Percentiles rank a stretch among this genome's conserved stretches.
Conservation (phyloP, 2,329 filamentous ascomycete species). For the Sporothrix mexicana region DNA sequence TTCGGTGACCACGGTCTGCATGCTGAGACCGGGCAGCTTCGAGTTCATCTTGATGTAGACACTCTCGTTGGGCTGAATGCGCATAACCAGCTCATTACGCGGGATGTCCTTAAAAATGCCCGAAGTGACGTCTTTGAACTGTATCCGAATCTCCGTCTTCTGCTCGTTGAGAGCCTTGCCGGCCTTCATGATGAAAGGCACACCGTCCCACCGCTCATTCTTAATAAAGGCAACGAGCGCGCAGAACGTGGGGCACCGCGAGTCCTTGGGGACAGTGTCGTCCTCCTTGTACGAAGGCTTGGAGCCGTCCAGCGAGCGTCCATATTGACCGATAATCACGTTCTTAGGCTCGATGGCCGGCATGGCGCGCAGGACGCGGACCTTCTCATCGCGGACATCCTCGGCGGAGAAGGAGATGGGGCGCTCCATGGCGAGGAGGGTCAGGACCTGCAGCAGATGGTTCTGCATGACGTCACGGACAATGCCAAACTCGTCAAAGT, state of each 20-base stretch:
- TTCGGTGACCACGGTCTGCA: slow-evolving; percentile 99
- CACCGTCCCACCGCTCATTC: slow-evolving; percentile 99
- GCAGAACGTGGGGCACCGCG: slow-evolving; percentile 96
- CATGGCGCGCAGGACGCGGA: slow-evolving; percentile 92
- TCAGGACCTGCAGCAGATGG: slow-evolving; percentile 95
- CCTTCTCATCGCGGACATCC: slow-evolving; percentile 98
- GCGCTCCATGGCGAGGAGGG: slow-evolving; percentile 95
- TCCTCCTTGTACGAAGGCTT: slow-evolving; percentile 99
- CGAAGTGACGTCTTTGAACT: slow-evolving; percentile 99
- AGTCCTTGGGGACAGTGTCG: slow-evolving; percentile 96
- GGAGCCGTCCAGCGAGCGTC: slow-evolving; percentile 90
- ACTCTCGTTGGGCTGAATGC: slow-evolving; percentile 98
- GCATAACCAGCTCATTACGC: slow-evolving; percentile 98
- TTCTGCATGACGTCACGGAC: slow-evolving; percentile 99
- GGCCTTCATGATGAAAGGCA: slow-evolving; percentile 99
- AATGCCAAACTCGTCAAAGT: slow-evolving; percentile 99
- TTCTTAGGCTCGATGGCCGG: slow-evolving; percentile 98
- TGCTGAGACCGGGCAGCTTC: slow-evolving; percentile 95
- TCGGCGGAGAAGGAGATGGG: slow-evolving; percentile 98
- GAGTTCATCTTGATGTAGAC: slow-evolving; percentile 99
- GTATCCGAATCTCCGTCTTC: slow-evolving; percentile 98
- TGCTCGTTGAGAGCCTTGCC: slow-evolving; percentile 99
- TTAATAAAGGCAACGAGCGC: slow-evolving; percentile 98
- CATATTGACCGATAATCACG: slow-evolving; percentile 99
- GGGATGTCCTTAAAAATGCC: slow-evolving; percentile 99